Conservation (phyloP, 768 basidiomycete genomes). For the Flagelloscypha sp. region DNA sequence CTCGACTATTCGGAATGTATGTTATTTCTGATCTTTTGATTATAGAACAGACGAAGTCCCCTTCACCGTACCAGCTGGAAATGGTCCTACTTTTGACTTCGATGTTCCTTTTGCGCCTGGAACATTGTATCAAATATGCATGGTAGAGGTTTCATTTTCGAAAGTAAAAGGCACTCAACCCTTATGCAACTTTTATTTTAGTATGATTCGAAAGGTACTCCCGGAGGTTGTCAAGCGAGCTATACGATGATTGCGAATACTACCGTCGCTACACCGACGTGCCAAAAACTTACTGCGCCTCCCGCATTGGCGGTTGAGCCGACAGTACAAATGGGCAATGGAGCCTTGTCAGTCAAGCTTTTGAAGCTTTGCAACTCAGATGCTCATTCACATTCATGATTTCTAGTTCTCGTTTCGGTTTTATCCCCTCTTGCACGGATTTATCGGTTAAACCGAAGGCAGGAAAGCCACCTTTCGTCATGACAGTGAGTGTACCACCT, state of each 20-base stretch:
- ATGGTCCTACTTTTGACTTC: slow-evolving; percentile 29
- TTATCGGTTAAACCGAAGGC: slow-evolving; percentile 32
- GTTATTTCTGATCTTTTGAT: not conserved
- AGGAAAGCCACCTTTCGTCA: slow-evolving; percentile 39
- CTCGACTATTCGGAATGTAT: not conserved
- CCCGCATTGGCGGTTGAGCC: slow-evolving; percentile 26
- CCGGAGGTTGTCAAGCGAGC: slow-evolving; percentile 45
- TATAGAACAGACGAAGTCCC: slow-evolving; percentile 34
- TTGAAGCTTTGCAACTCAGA: slow-evolving; percentile 36
- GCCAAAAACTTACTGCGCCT: slow-evolving; percentile 33
- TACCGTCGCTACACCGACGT: slow-evolving; percentile 24
- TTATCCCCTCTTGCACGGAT: slow-evolving; percentile 36
- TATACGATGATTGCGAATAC: slow-evolving; percentile 41
- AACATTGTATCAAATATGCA: slow-evolving; percentile 51
- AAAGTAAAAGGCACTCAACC: not conserved
- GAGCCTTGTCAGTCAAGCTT: slow-evolving; percentile 37
- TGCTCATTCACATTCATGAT: not conserved
- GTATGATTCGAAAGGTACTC: slow-evolving; percentile 38
- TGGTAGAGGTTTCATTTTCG: slow-evolving; percentile 26
- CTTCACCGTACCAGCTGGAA: slow-evolving; percentile 33
- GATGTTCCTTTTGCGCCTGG: slow-evolving; percentile 41
- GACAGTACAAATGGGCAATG: slow-evolving; percentile 29
- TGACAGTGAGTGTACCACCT: slow-evolving; percentile 28
- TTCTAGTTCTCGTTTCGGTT: not conserved
- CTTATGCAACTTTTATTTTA: slow-evolving; percentile 11